Base-by-base conservation (phyloP, 495 filamentous ascomycete genomes). In the Pseudomonodictys pantanalensis region DNA sequence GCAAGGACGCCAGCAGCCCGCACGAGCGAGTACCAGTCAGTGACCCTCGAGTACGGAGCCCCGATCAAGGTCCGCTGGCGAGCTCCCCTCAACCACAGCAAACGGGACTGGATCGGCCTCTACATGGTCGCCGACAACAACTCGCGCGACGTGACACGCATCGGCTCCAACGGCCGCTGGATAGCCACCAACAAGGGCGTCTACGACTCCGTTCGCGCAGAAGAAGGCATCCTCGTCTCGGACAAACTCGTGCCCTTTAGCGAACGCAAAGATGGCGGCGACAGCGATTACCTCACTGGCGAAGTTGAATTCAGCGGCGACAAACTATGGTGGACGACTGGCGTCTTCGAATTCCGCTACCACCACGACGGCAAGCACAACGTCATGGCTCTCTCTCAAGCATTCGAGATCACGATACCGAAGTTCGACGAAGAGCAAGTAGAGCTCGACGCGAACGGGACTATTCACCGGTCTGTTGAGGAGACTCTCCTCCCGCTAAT, bases 301-400 rank as follows among this genome's bases (percentile, higher is more conserved):
- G 92, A 97, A 71, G 83, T 97, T 74, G 71, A 88, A 33, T 97
- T 98, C 65, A 79, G 83, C 15, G 92, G 92, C 35, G 91, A 97
- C 78, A 97, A 97, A 76, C 79, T 93, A 12, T 97, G 90, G 84
- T 98, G 93, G 93, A 93, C 86, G 0, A 88, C 92, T 38, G 93
- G 93, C 46, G 87, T 91, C 35, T 97, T 95, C 69, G 93, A 98
- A 68, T 92, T 98, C 75, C 85, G 93, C 9, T 97, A 96, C 75
- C 93, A 98, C 77, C 93, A 98, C 75, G 87, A 89, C 64, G 90
- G 90, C 56, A 88, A 89, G 67, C 90, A 97, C 72, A 89, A 89
- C 65, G 92, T 97, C 69, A 96, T 98, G 95, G 87, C 91, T 18
- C 90, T 97, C 63, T 95, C 91, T 15, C 79, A 88, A 67, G 91